phyloP scores from a whole-genome alignment of 2,329 filamentous ascomycete species.

The Verticillium zaregamsianum region DNA sequence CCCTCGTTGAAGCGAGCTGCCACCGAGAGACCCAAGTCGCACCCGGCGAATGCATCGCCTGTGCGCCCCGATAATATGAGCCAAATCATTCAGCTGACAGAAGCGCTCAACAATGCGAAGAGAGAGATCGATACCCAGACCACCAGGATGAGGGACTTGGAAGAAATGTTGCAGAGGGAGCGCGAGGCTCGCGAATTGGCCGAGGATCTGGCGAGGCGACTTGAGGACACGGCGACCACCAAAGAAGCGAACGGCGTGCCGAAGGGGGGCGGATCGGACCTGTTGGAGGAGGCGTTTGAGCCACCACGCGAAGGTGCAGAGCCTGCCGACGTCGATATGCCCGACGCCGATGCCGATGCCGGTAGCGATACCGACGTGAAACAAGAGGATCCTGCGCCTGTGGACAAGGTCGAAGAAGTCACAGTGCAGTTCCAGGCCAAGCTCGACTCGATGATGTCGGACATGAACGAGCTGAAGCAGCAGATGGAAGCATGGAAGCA shows the following conservation, averaged over 20 bases:
- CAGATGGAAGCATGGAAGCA: slow-evolving; percentile 75
- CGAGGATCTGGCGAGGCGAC: slow-evolving; percentile 71
- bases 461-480: slow-evolving; percentile 76
- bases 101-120: slow-evolving; percentile 78
- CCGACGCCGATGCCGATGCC: slow-evolving; percentile 10
- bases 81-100: slow-evolving; percentile 80
- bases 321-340: slow-evolving; percentile 17
- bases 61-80: slow-evolving; percentile 56
- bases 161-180: slow-evolving; percentile 74
- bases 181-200: slow-evolving; percentile 76
- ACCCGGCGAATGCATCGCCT: slow-evolving; percentile 50
- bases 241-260: slow-evolving; percentile 32
- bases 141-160: slow-evolving; percentile 73
- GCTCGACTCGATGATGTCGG: slow-evolving; percentile 70
- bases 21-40: slow-evolving; percentile 67
- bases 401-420: slow-evolving; percentile 31
- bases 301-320: slow-evolving; percentile 31
- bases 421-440: slow-evolving; percentile 57
- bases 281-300: slow-evolving; percentile 43
- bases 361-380: slow-evolving; percentile 10
- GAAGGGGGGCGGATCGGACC: slow-evolving; percentile 29
- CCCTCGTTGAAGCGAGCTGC: slow-evolving; percentile 70
- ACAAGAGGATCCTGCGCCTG: slow-evolving; percentile 15
- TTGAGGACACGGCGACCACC: slow-evolving; percentile 51
- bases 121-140: slow-evolving; percentile 84